A percentile compares a stretch with the other conserved stretches of the same genome.
These are phyloP conservation scores for Plasmopara muralis DNA, from an alignment of 352 stramenopile genomes.

Conservation along the genomic window DNA sequence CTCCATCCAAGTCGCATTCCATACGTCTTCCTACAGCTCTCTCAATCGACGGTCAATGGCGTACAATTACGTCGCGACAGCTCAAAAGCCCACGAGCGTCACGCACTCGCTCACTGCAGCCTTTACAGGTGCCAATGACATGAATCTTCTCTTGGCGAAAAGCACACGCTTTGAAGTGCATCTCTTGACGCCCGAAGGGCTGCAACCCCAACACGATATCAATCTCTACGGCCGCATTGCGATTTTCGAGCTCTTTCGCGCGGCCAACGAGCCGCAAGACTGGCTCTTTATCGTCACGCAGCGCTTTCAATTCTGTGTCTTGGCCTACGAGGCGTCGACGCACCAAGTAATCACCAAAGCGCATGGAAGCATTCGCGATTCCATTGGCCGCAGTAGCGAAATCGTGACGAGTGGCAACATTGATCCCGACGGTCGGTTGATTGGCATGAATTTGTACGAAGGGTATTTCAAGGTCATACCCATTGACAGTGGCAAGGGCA, in stretches of 20 bases:
- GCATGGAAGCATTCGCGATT: conserved; percentile 80
- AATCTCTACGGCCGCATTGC: conserved; percentile 84
- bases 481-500: conserved; percentile 73
- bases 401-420: conserved; percentile 87
- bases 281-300: conserved; percentile 88
- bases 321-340: conserved; percentile 67
- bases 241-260: conserved; percentile 82
- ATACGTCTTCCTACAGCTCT: conserved; percentile 1
- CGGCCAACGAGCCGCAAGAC: conserved; percentile 64
- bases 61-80: conserved; percentile 91
- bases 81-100: conserved; percentile 90
- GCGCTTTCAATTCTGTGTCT: conserved; percentile 86
- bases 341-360: conserved; percentile 80
- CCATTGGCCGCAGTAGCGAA: conserved; percentile 83
- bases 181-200: conserved; percentile 76
- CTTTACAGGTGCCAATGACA: conserved; percentile 83
- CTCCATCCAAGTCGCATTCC: conserved; percentile 1
- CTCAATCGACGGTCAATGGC: conserved; percentile 34
- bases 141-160: conserved; percentile 89
- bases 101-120: conserved; percentile 88
- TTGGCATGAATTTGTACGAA: conserved; percentile 90
- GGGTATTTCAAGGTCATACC: conserved; percentile 88
- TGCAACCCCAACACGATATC: conserved; percentile 81
- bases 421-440: conserved; percentile 75
- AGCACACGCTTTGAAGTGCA: conserved; percentile 87